Evolutionary conservation across 164 flowering plant genomes (phyloP), one percentile per base, ranked within the genome.

Genomic region (Magnolia officinalis): DNA sequence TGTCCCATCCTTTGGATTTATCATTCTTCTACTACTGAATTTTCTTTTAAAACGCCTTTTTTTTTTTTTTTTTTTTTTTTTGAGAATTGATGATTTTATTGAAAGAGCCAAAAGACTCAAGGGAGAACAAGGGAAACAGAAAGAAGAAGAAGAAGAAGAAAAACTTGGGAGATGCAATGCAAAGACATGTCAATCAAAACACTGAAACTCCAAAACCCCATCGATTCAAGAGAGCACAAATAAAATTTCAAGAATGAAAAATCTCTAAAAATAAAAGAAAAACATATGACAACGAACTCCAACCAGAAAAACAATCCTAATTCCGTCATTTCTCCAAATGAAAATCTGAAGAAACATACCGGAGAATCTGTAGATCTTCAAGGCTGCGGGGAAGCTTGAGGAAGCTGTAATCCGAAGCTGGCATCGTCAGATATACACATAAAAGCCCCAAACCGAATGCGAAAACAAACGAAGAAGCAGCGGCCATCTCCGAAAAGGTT

Each of bases 371-470:
- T 70, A 96, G 89, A 79, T 96, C 99, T 83, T 96, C 86, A 24
- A 96, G 94, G 76, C 59, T 89, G n/a, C 87, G 88, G 9, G 98
- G 99, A 64, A 96, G 82, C 88, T 88, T 91, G 71, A 94, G 94
- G 86, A 96, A 96, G 89, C 96, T 89, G 79, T 94, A 94, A 86
- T 96, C 99, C 2, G 97, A 91, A 11, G 81, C 83, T 0, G 99
- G 99, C 96, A 96, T 82, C 68, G 99, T 96, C 0, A 89, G 74
- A 73, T 94, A 96, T 19, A 96, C 92, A 21, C 89, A 78, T 3
- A 84, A 26, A 76, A 96, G 89, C 61, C 97, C 97, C 58, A 87
- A 50, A 50, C 76, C 70, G 58, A 89, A 94, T 2, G 85, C 89
- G 26, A 86, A 63, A 9, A 91, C 87, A 21, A 96, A 90, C 52